phyloP scores from a whole-genome alignment of 208 protist species.

The Trypanosoma vivax region DNA sequence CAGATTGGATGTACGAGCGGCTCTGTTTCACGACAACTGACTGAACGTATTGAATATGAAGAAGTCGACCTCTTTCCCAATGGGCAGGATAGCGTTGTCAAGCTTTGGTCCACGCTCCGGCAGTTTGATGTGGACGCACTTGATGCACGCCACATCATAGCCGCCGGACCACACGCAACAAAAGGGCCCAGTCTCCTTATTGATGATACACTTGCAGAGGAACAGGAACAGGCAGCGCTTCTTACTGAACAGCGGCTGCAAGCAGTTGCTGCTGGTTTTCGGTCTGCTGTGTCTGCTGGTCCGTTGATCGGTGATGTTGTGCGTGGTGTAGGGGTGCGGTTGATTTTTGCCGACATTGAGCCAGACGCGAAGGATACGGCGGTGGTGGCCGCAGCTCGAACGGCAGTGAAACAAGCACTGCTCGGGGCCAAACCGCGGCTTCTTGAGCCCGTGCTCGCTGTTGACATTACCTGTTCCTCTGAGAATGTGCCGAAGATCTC shows the following conservation, averaged over 20 bases:
- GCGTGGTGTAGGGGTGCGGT: slow-evolving; percentile 40
- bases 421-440: slow-evolving; percentile 94
- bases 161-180: slow-evolving; percentile 84
- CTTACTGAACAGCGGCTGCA: slow-evolving; percentile 87
- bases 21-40: slow-evolving; percentile 27
- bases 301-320: slow-evolving; percentile 97
- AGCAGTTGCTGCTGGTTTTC: slow-evolving; percentile 85
- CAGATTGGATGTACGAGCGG: slow-evolving; percentile 50
- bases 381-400: slow-evolving; percentile 84
- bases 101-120: slow-evolving; percentile 49
- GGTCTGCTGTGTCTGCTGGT: slow-evolving; percentile 77
- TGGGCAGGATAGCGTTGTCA: slow-evolving; percentile 5
- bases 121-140: slow-evolving; percentile 96
- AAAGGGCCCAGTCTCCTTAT: slow-evolving; percentile 95
- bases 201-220: slow-evolving; percentile 93
- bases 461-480: slow-evolving; percentile 90
- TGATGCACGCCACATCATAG: slow-evolving; percentile 90
- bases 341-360: slow-evolving; percentile 55
- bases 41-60: slow-evolving; percentile 45
- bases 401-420: slow-evolving; percentile 93
- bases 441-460: slow-evolving; percentile 97
- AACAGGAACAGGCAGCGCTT: slow-evolving; percentile 17
- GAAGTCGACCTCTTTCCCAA: slow-evolving; percentile 38
- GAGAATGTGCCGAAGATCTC: slow-evolving; percentile 81
- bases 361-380: slow-evolving; percentile 23